Evolutionary conservation across 306 rosid species (phyloP), one percentile per base, ranked within the genome.

Genomic region (Crotalaria pallida): DNA sequence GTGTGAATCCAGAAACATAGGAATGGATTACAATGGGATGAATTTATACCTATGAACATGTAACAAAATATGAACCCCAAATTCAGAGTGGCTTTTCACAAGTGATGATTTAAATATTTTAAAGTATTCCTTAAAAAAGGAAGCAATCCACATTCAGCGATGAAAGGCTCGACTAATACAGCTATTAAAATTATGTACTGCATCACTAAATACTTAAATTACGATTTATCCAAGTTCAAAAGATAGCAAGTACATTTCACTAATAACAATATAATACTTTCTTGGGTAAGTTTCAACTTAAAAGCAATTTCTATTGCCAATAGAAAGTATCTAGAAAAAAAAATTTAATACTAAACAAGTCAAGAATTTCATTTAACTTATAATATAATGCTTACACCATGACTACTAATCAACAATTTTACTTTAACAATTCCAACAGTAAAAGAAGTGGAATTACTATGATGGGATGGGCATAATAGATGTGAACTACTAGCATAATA

Each of bases 291-390:
- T 7, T 45, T 11, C 31, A 23, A 69, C 48, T 22, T 15, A 66
- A 45, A 67, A 24, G 56, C n/a, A 24, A 40, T 24, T 27, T 69
- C 1, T 41, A 10, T 23, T 55, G 29, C 43, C 65, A 15, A n/a
- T 17, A 6, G 36, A 31, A 71, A 13, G 3, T 60, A 38, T 51
- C 69, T 44, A 2, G 23, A n/a, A 69, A 59, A 50, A 33, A 19
- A 41, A 43, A 40, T 36, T 24, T 49, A 52, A 50, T 5, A 40
- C 15, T 26, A 59, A 58, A 18, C 17, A 67, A 67, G 18, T 43
- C 63, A 58, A 59, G 15, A 23, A 60, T 43, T 69, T 69, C 66
- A 69, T 40, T 41, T 11, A 15, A 69, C 49, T 61, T 19, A 52
- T 5, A 41, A 52, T 21, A 29, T 43, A 41, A 51, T 16, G 16